Conservation (phyloP, 2,329 filamentous ascomycete species). For the Scedosporium aurantiacum region DNA sequence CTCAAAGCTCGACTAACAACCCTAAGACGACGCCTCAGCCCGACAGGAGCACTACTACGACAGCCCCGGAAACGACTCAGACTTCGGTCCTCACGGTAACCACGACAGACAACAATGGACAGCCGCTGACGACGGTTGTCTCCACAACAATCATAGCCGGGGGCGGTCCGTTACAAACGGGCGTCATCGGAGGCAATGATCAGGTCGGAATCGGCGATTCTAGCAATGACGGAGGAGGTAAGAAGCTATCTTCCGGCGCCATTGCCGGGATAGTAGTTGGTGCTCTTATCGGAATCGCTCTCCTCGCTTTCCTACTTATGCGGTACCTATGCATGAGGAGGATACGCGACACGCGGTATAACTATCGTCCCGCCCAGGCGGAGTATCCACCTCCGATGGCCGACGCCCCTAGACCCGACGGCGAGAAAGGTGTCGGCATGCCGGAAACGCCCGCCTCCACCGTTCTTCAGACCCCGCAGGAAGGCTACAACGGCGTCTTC, state of each 20-base stretch:
- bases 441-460: constrained; percentile 8
- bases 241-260: constrained; percentile 17
- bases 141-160: constrained; percentile 21
- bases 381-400: background rate
- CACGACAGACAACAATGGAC: background rate
- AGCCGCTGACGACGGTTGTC: constrained; percentile 13
- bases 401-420: background rate
- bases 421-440: constrained; percentile 15
- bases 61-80: background rate
- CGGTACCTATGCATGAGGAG: constrained; percentile 11
- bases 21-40: background rate
- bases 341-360: background rate
- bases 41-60: background rate
- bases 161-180: constrained; percentile 8
- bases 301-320: constrained; percentile 14
- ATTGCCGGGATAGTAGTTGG: constrained; percentile 23
- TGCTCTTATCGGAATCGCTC: constrained; percentile 15
- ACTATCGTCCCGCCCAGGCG: background rate
- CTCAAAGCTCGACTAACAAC: background rate
- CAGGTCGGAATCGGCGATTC: background rate
- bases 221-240: background rate
- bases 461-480: background rate
- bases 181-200: constrained; percentile 5
- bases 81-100: constrained; percentile 18
- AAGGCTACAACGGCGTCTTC: constrained; percentile 23